Percentiles rank a stretch among this genome's conserved stretches.
Evolutionary conservation across 495 filamentous ascomycete species (phyloP).

Genomic region (Lentithecium fluviatile): DNA sequence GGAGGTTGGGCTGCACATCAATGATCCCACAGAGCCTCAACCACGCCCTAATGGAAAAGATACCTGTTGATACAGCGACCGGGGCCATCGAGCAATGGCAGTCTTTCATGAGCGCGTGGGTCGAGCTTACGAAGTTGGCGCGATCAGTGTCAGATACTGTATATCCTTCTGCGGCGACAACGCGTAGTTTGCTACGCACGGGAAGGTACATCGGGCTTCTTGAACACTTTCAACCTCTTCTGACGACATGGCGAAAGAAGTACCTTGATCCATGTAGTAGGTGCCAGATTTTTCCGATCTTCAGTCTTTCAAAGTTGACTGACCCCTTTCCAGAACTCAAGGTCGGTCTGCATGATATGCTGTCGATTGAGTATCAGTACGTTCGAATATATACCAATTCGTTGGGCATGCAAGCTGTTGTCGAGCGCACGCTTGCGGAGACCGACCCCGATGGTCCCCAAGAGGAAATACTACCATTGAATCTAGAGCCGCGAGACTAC

Average conservation of each 20-base stretch:
- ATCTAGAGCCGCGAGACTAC: constrained; percentile 48
- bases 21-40: constrained; percentile 52
- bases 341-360: constrained; percentile 32
- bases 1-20: constrained; percentile 55
- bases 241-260: constrained; percentile 52
- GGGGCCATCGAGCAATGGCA: constrained; percentile 33
- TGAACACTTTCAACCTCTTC: constrained; percentile 53
- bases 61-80: constrained; percentile 22
- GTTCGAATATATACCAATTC: constrained; percentile 56
- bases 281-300: background rate
- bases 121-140: constrained; percentile 53
- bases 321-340: constrained; percentile 18
- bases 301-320: background rate
- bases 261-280: constrained; percentile 48
- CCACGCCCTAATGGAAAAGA: constrained; percentile 34
- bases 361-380: constrained; percentile 54
- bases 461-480: constrained; percentile 27
- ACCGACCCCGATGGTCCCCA: constrained; percentile 26
- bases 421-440: constrained; percentile 42
- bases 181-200: constrained; percentile 52
- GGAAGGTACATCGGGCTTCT: constrained; percentile 54
- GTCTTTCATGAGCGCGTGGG: constrained; percentile 36
- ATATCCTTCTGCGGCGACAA: constrained; percentile 53
- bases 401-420: constrained; percentile 58
- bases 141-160: constrained; percentile 57